A percentile compares a stretch with the other conserved stretches of the same genome.
phyloP scores from a whole-genome alignment of 176 grass and related monocot genomes.

The Musa itinerans region DNA sequence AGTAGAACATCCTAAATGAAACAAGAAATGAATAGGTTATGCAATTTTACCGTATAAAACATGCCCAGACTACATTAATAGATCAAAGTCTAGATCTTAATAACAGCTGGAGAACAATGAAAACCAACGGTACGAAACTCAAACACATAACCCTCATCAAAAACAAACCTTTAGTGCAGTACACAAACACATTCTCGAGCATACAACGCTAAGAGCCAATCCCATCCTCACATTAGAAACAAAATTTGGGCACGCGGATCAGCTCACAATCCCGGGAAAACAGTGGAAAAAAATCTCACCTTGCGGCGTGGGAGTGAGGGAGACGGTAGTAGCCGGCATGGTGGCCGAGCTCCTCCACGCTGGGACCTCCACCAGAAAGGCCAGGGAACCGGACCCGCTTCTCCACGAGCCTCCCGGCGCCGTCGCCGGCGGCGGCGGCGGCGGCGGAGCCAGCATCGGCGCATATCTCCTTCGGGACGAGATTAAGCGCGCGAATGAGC shows the following conservation, averaged over 20 bases:
- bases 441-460: neutral
- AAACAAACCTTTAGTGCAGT: too few relatives aligned
- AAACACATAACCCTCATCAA: too few relatives aligned
- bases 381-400: slow-evolving; percentile 39
- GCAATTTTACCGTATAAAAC: too few relatives aligned
- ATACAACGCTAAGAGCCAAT: neutral
- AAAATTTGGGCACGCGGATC: neutral
- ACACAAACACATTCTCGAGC: too few relatives aligned
- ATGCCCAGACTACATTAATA: too few relatives aligned
- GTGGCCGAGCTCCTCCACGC: slow-evolving; percentile 54
- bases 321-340: slow-evolving; percentile 92
- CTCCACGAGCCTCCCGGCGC: slow-evolving; percentile 55
- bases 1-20: slow-evolving; percentile 77
- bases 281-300: slow-evolving; percentile 23
- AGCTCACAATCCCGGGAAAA: neutral
- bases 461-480: slow-evolving; percentile 42
- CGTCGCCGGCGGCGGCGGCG: slow-evolving; percentile 12
- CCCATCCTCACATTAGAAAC: neutral
- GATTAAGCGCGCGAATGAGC: slow-evolving; percentile 74
- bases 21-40: neutral
- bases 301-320: slow-evolving; percentile 68
- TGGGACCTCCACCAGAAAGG: slow-evolving; percentile 14
- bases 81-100: too few relatives aligned
- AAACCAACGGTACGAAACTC: neutral
- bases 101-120: neutral